Percentiles rank a stretch among this genome's conserved stretches.
phyloP scores from a whole-genome alignment of 257 asterid species.

The Voacanga thouarsii region DNA sequence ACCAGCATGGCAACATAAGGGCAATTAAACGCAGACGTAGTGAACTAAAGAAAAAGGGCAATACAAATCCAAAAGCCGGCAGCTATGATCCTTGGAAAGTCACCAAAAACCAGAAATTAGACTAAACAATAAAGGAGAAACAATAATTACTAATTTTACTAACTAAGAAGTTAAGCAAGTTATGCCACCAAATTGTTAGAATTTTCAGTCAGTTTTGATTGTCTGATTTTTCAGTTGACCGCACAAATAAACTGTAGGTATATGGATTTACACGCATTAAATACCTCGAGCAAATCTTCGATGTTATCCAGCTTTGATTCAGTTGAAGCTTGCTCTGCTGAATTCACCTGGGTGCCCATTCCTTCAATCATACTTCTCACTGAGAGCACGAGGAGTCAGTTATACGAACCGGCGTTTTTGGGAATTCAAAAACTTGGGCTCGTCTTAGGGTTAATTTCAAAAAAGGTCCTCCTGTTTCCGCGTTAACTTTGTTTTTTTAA shows the following conservation, averaged over 20 bases:
- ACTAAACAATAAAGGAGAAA: neutral
- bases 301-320: conserved; percentile 33
- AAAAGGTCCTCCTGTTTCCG: no score
- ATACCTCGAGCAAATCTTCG: conserved; percentile 55
- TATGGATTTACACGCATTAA: neutral
- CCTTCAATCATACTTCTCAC: neutral
- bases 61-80: neutral
- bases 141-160: neutral
- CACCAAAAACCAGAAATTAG: neutral
- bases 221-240: neutral
- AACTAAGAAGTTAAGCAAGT: neutral
- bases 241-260: neutral
- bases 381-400: neutral
- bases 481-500: no score
- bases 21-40: neutral
- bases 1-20: neutral
- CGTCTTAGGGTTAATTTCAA: no score
- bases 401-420: neutral
- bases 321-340: conserved; percentile 27
- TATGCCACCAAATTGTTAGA: neutral
- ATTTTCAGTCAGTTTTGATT: neutral
- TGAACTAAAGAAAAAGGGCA: neutral
- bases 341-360: conserved; percentile 42
- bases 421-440: no score
- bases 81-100: neutral